Conservation (phyloP, 78 protist genomes). For the Dictyostelium brefeldianum region DNA sequence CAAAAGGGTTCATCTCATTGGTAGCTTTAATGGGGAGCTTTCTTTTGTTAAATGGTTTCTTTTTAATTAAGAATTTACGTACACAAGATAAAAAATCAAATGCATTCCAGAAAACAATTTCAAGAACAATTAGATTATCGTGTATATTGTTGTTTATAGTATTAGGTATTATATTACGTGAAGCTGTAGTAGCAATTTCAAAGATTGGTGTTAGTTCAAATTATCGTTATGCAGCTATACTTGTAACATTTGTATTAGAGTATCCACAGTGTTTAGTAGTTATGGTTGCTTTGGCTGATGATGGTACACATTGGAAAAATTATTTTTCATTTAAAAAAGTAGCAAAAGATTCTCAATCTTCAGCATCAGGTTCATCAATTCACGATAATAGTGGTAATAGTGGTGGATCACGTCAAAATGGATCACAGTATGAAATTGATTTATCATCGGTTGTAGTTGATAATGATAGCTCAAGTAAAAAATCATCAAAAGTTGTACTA, state of each 20-base stretch:
- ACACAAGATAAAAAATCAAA: constrained; percentile 21
- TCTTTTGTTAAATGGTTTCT: constrained; percentile 30
- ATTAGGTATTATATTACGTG: neutral
- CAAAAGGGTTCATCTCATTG: constrained; percentile 11
- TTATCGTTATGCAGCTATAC: constrained; percentile 22
- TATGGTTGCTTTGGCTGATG: constrained; percentile 53
- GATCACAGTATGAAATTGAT: neutral
- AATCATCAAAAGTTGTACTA: too few relatives aligned
- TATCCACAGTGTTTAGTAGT: constrained; percentile 36
- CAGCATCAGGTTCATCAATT: neutral
- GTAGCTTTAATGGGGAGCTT: constrained; percentile 6
- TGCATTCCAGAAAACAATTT: constrained; percentile 26
- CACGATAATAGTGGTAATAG: neutral
- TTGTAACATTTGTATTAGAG: constrained; percentile 18
- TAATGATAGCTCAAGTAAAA: neutral
- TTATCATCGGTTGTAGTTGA: neutral
- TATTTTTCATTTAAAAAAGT: constrained; percentile 14
- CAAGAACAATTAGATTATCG: constrained; percentile 11
- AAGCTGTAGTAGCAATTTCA: neutral
- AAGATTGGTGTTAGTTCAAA: neutral
- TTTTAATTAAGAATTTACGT: constrained; percentile 29
- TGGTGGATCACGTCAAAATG: too few relatives aligned
- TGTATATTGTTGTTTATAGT: neutral
- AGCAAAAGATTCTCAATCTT: neutral
- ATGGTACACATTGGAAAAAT: constrained; percentile 18